phyloP scores from a whole-genome alignment of 1,139 yeast genomes.

The Kodamaea alishanica region DNA sequence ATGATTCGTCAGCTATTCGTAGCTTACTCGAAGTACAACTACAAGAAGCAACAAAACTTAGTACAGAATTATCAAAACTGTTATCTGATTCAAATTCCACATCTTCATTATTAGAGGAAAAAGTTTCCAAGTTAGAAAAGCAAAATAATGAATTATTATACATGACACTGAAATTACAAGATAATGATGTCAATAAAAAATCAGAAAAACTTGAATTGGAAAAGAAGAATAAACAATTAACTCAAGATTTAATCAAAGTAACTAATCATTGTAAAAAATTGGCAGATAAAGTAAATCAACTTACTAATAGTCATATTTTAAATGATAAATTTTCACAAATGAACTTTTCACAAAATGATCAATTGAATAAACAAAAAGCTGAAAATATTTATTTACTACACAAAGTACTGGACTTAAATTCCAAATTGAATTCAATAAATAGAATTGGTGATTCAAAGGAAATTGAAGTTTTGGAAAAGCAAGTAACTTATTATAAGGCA shows the following conservation, averaged over 20 bases:
- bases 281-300: conserved; percentile 28
- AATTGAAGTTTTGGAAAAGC: conserved; percentile 18
- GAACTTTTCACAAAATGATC: conserved; percentile 11
- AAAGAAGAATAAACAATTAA: conserved; percentile 18
- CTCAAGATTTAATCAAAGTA: conserved; percentile 24
- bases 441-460: conserved; percentile 2
- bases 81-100: conserved; percentile 16
- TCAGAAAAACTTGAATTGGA: conserved; percentile 23
- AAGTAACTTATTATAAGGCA: conserved; percentile 36
- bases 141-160: conserved; percentile 16
- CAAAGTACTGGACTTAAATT: conserved; percentile 19
- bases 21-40: conserved; percentile 34
- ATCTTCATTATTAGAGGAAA: conserved; percentile 11
- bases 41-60: conserved; percentile 26
- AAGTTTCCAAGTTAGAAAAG: conserved; percentile 11
- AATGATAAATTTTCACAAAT: conserved; percentile 13
- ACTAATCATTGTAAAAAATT: conserved; percentile 30
- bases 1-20: conserved; percentile 18
- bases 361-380: conserved; percentile 14
- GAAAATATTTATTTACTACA: conserved; percentile 17
- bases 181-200: conserved; percentile 12
- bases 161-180: conserved; percentile 21
- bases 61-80: conserved; percentile 22
- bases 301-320: conserved; percentile 12
- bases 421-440: conserved; percentile 9